Percentiles rank a stretch among this genome's conserved stretches.
Evolutionary conservation across 306 rosid genomes (phyloP).

Genomic region (Castanea sativa): DNA sequence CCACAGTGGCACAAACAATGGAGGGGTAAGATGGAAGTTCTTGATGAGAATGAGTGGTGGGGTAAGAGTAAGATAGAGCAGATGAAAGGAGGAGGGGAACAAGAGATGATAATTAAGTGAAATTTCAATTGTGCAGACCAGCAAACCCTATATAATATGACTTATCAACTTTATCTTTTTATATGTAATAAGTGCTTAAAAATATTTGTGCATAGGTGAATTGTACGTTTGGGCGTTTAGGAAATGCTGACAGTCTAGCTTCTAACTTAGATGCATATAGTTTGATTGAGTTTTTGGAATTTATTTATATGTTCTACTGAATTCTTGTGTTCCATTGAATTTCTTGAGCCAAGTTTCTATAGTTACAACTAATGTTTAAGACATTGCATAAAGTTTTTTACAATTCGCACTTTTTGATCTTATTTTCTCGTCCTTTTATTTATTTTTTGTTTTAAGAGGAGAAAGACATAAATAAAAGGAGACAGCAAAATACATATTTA

Average conservation of each 20-base stretch:
- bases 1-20: slow-evolving; percentile 31
- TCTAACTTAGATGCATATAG: background rate
- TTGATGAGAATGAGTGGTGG: slow-evolving; percentile 84
- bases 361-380: no score
- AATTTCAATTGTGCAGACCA: slow-evolving; percentile 62
- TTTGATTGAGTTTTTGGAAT: background rate
- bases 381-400: no score
- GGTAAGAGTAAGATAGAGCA: slow-evolving; percentile 52
- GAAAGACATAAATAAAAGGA: no score
- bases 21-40: slow-evolving; percentile 69
- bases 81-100: slow-evolving; percentile 68
- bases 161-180: slow-evolving; percentile 52
- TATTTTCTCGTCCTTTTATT: no score
- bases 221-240: no score
- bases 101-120: slow-evolving; percentile 68
- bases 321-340: no score
- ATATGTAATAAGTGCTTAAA: slow-evolving; percentile 57
- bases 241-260: background rate
- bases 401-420: no score
- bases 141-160: slow-evolving; percentile 77
- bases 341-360: no score
- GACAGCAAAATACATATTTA: no score
- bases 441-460: no score
- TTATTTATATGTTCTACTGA: background rate
- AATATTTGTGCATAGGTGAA: background rate